phyloP scores from a whole-genome alignment of 1,284 basidiomycete genomes.

The Apiotrichum laibachii region DNA sequence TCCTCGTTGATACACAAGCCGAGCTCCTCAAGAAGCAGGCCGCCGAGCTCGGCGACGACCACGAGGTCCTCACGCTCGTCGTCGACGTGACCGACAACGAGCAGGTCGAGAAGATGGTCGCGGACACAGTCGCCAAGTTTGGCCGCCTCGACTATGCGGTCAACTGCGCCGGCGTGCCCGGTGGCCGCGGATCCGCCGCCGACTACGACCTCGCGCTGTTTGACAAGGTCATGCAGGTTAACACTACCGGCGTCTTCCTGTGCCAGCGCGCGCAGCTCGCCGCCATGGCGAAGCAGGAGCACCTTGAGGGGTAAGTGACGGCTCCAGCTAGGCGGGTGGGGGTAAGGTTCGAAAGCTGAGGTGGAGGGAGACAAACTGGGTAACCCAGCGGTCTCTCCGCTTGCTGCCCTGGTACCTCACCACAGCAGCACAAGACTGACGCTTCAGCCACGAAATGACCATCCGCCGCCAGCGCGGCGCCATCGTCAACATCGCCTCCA shows the following conservation, averaged over 20 bases:
- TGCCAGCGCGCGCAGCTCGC: constrained; percentile 16
- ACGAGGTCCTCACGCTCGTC: constrained; percentile 9
- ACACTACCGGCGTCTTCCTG: constrained; percentile 17
- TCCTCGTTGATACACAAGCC: constrained; percentile 5
- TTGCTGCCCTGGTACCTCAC: no score
- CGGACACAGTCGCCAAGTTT: constrained; percentile 12
- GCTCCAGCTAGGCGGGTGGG: no score
- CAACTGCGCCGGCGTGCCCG: constrained; percentile 35
- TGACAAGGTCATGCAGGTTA: constrained; percentile 25
- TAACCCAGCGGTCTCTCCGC: no score
- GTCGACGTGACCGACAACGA: constrained; percentile 19
- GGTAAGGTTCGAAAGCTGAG: no score
- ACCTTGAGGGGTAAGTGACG: not conserved
- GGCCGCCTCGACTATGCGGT: constrained; percentile 40
- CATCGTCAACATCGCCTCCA: constrained; percentile 22
- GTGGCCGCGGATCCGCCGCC: constrained; percentile 11
- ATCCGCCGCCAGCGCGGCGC: constrained; percentile 13
- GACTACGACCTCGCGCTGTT: constrained; percentile 22
- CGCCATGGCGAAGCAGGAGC: constrained; percentile 19
- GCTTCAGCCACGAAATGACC: not conserved
- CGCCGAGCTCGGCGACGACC: not conserved
- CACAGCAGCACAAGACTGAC: no score
- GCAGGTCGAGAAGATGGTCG: constrained; percentile 14
- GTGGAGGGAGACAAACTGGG: no score
- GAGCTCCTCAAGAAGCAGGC: not conserved